phyloP scores from a whole-genome alignment of 2,329 filamentous ascomycete species.

The Cordyceps cateniannulata region DNA sequence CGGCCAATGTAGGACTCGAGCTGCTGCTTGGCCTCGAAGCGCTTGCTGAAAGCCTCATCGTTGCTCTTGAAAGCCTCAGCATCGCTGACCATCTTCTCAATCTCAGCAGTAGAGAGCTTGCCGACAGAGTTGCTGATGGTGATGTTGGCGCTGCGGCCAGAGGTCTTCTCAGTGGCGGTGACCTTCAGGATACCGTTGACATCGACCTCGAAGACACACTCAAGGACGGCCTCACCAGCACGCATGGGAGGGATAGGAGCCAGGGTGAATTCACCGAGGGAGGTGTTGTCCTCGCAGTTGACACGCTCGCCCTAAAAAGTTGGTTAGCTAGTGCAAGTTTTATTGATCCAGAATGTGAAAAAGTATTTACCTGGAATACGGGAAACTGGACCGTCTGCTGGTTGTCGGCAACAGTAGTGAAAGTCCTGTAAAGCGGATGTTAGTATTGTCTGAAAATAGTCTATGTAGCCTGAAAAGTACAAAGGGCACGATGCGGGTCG shows the following conservation, averaged over 20 bases:
- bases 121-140: slow-evolving; percentile 99
- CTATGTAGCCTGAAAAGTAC: not conserved
- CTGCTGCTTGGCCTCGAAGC: slow-evolving; percentile 98
- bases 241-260: slow-evolving; percentile 82
- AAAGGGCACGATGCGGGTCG: no score
- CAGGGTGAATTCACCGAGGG: slow-evolving; percentile 92
- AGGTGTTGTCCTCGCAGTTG: slow-evolving; percentile 98
- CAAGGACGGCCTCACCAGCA: slow-evolving; percentile 91
- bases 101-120: slow-evolving; percentile 90
- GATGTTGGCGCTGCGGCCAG: slow-evolving; percentile 96
- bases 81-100: slow-evolving; percentile 96
- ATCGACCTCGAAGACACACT: slow-evolving; percentile 98
- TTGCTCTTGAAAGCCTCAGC: slow-evolving; percentile 98
- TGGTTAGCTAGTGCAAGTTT: no score
- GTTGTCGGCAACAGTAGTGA: slow-evolving; percentile 76
- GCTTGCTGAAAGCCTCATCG: slow-evolving; percentile 99
- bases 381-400: slow-evolving; percentile 87
- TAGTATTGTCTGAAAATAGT: not conserved
- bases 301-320: slow-evolving; percentile 95
- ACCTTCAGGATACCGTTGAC: slow-evolving; percentile 99
- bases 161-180: slow-evolving; percentile 97
- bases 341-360: no score
- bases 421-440: slow-evolving; percentile 43
- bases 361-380: no score
- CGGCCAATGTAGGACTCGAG: slow-evolving; percentile 98